Base-by-base conservation (phyloP, 257 asterid genomes). In the Avicennia marina region DNA sequence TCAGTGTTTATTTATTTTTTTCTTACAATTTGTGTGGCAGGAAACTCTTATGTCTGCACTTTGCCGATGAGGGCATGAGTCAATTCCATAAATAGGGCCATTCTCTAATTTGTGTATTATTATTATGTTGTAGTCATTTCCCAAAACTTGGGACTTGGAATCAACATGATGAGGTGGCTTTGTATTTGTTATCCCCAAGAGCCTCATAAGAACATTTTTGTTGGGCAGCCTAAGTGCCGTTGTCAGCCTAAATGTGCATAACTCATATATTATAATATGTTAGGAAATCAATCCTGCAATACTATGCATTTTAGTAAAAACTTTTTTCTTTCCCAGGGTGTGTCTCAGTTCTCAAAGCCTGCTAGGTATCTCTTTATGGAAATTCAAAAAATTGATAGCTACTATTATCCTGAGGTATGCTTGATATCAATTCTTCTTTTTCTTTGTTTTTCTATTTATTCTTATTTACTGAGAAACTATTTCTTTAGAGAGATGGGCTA, bases 371-470 rank as follows among this genome's bases (percentile, higher is more conserved):
- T 88, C 61, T 86, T 86, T 42, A 53, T 73, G 77, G 90, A 81
- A 71, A 81, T 86, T 71, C 94, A 81, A 61, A 86, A 75, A 77
- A 77, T 83, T 25, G 94, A 86, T 58, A 83, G 94, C 76, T 57
- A 53, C 69, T 86, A 83, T 72, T 86, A 86, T 58, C 95, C 95
- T 10, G 95, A 86, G 91, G 95, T 82, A 75, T 22, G 64, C 25
- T 41, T 56, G 52, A 20, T 31, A 32, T 27, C 25, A 9, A 34
- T 3, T 50, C 34, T 33, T 58, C 31, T 56, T 64, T 15, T 53
- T 19, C n/a, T 4, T 32, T 45, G 6, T 44, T 13, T 15, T 61
- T 40, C 16, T 17, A 7, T 15, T 27, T 4, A n/a, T 45, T 11
- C 20, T 56, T 20, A 16, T 13, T 20, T 43, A 32, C 13, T n/a